Evolutionary conservation across 2,329 filamentous ascomycete genomes (phyloP), one percentile per base, ranked within the genome.

Genomic region (Cercospora janseana): DNA sequence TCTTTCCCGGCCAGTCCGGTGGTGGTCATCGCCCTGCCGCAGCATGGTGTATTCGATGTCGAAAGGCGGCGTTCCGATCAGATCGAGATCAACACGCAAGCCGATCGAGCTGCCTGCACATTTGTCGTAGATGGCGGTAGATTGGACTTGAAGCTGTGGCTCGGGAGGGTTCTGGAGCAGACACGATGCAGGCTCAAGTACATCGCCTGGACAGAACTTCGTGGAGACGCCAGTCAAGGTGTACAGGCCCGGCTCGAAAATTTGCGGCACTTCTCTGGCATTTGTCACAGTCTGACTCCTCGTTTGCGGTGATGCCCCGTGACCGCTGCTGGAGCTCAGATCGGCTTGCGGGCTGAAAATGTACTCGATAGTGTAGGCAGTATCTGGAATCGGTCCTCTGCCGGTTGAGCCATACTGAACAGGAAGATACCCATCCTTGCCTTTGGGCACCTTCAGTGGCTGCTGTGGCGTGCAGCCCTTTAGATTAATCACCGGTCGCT

Each of bases 61-160:
- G 71, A 98, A 98, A 1, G 92, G 92, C 37, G 94, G 92, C 0
- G 90, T 95, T 54, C 93, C 93, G 21, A 92, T 86, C 29, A 98
- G 77, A 66, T 97, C 90, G 42, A 98, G 74, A 63, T 93, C 87
- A 32, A 98, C 88, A 8, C 86, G 81, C 47, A 98, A 79, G 31
- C 93, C 93, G 55, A 98, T 88, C 0, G 93, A 89, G 64, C 90
- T 95, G 40, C 91, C 90, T 27, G 91, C 92, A 67, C 93, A 98
- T 66, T 94, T 95, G 69, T 98, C 93, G 45, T 88, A 87, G 34
- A 98, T 90, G 55, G 90, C 85, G 60, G 95, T 87, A 5, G 83
- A 78, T 24, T 79, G 79, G 42, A 98, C 75, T 4, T 81, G 76
- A 51, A 98, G 69, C 48, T 85, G 82, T 7, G 93, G 93, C 70